Base-by-base conservation (phyloP, 768 basidiomycete genomes). In the Boletus barrowsii region DNA sequence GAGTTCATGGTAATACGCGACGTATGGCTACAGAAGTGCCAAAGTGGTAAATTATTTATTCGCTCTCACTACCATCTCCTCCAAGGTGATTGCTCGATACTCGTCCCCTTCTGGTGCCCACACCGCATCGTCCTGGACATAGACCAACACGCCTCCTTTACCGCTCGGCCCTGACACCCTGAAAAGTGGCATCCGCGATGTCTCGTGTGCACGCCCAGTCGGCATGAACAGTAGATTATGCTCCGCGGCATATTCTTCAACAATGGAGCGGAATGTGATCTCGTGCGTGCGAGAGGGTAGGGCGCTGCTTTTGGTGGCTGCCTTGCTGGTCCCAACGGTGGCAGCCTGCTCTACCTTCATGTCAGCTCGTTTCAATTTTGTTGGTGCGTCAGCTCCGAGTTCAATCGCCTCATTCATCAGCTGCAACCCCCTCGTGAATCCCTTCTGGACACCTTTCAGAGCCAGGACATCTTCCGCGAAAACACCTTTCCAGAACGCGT, bases 401-500 rank as follows among this genome's bases (percentile, higher is more conserved):
- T 90, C 87, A 67, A 95, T 86, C 22, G 96, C 96, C 60, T 87
- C 84, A 67, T 97, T 90, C 93, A 99, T 97, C 57, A 98, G 69
- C 68, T 98, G 90, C 53, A 98, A 69, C 1, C 93, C 97, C 46
- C 85, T 80, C 42, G 86, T 90, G 66, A 98, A 97, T 15, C 94
- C 96, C 42, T 81, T 79, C 49, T 80, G 75, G 24, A 98, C 79
- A 8, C 84, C 85, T 11, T 79, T 73, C 61, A 90, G 74, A 29
- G 75, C 78, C 59, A 83, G 81, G n/a, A 96, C 72, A 15, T 77
- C 72, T 58, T 87, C 87, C 0, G 90, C 80, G 69, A 98, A 93
- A 39, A 71, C 71, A 3, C 72, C 70, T 69, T 94, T 96, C 96
- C 96, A 98, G 69, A 84, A 90, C 2, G 79, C 80, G 68, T 87